Evolutionary conservation across 345 rosid genomes (phyloP).

Genomic region (Dipteronia dyeriana): DNA sequence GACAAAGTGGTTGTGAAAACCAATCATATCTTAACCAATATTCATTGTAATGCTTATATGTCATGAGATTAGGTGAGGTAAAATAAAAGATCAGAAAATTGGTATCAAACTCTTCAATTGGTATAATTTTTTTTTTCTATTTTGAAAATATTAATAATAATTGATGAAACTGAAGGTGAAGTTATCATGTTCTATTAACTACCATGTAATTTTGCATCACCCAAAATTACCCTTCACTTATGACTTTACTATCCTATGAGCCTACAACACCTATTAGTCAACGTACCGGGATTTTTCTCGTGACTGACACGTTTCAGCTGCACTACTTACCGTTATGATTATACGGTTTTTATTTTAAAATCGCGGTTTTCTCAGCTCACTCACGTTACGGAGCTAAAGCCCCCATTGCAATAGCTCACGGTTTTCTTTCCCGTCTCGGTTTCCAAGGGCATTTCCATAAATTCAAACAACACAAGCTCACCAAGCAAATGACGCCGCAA

Average conservation of each 20-base stretch:
- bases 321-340: conserved; percentile 33
- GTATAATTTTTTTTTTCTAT: no score
- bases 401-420: conserved; percentile 31
- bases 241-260: conserved; percentile 10
- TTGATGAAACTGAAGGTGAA: neutral
- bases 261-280: conserved; percentile 2
- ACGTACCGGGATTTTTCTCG: conserved; percentile 33
- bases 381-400: conserved; percentile 27
- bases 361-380: conserved; percentile 10
- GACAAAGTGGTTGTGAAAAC: no score
- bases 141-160: neutral
- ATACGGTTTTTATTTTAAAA: neutral
- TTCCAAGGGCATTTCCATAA: neutral
- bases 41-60: no score
- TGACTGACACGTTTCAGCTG: conserved; percentile 45
- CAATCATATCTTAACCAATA: no score
- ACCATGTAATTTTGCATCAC: neutral
- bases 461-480: neutral
- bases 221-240: conserved; percentile 7
- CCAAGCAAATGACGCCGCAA: neutral
- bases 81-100: no score
- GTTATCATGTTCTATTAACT: neutral
- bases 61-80: no score
- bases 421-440: conserved; percentile 17
- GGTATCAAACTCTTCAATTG: no score